Evolutionary conservation across 2,329 filamentous ascomycete species (phyloP).

Genomic region (Arthroderma uncinatum): DNA sequence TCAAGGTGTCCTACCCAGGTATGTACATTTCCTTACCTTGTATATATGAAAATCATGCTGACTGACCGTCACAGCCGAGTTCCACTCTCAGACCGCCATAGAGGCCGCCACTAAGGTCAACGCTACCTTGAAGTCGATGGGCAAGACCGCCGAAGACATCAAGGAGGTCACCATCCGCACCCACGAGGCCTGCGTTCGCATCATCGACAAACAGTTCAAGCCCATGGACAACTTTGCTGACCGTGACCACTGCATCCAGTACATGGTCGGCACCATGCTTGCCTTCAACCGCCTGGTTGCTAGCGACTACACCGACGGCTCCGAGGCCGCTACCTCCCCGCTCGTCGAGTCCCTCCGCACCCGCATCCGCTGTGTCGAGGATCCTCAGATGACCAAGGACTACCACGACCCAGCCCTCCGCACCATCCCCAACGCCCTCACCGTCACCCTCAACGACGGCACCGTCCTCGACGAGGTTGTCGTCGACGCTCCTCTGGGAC

Average conservation of each 20-base stretch:
- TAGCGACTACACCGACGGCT: constrained; percentile 83
- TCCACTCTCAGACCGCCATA: constrained; percentile 97
- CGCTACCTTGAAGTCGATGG: constrained; percentile 67
- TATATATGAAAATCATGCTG: neutral
- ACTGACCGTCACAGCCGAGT: constrained; percentile 54
- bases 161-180: constrained; percentile 88
- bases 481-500: constrained; percentile 88
- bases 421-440: constrained; percentile 94
- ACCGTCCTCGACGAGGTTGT: constrained; percentile 81
- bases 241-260: constrained; percentile 98
- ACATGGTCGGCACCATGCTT: constrained; percentile 97
- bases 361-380: constrained; percentile 93
- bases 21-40: constrained; percentile 26
- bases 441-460: constrained; percentile 88
- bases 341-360: constrained; percentile 84
- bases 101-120: constrained; percentile 86
- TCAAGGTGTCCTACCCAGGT: constrained; percentile 99
- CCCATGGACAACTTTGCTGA: constrained; percentile 99
- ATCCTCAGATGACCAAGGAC: constrained; percentile 84
- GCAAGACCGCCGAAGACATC: constrained; percentile 89
- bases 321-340: constrained; percentile 79
- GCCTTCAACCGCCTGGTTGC: constrained; percentile 88
- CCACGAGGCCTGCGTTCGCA: constrained; percentile 95
- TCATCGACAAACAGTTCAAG: constrained; percentile 99
- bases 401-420: constrained; percentile 91